Base-by-base conservation (phyloP, 2,329 filamentous ascomycete genomes). In the Fusarium albidum region DNA sequence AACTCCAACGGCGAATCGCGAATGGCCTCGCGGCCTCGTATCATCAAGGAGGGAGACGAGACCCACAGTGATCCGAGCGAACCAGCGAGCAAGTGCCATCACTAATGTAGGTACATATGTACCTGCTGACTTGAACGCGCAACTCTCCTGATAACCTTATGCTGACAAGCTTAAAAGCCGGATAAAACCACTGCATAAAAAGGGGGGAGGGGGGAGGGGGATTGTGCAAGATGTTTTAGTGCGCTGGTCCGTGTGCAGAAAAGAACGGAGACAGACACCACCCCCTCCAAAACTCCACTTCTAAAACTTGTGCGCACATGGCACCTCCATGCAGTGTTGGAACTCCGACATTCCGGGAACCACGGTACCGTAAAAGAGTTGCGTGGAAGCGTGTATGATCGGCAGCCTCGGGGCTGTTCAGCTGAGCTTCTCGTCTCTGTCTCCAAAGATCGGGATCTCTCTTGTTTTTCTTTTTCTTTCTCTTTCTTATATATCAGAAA, bases 21-120 rank as follows among this genome's bases (percentile, higher is more conserved):
- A 44, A 59, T 52, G 59, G 50, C 62, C 47, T 57, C 46, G 48
- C 35, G 55, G 25, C 43, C 44, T 65, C 54, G 63, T 58, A 63
- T 66, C 49, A 63, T 66, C 49, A 55, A 66, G 49, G 52, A 57
- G 41, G 47, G 32, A 33, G 41, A n/a, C 26, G 34, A 13, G 42
- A 45, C 57, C 62, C 63, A 65, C 57, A 55, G 49, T 50, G 49
- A 57, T 65, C 43, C 37, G 47, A 53, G 41, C 43, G 42, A 32
- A 38, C 39, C 33, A 28, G 21, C 21, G 21, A 21, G 62, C 34
- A 51, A 56, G 49, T 43, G 12, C 41, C 41, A 41, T 49, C 46
- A 31, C 57, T 63, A 59, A 61, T 61, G 57, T 57, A 65, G 59
- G 57, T 56, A 54, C 49, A 34, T 49, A 34, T 48, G 33, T 40